Evolutionary conservation across 192 early-diverging fungal genomes (phyloP), one percentile per base, ranked within the genome.

Genomic region (Coemansia umbellata): DNA sequence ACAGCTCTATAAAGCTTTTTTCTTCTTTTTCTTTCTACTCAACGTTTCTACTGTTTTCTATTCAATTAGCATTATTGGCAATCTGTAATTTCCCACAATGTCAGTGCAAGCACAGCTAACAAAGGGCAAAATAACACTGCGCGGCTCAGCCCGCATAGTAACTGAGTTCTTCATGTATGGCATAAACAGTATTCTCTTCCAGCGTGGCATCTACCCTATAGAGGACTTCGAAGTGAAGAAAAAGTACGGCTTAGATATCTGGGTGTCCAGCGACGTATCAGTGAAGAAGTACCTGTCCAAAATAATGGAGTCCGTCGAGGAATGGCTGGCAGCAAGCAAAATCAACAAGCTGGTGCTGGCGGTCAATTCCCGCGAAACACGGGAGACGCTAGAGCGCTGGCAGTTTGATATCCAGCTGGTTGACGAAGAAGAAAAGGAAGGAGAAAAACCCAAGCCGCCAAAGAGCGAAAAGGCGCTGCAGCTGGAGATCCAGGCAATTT

Each of bases 171-270:
- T 95, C 75, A 87, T 87, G 60, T 91, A 84, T 37, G 79, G 85
- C 35, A 78, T 91, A 45, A 91, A 91, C 75, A 90, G 89, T 60
- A 90, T 98, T 23, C 81, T 98, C 22, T 95, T 88, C 60, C 92
- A 94, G 63, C 85, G 95, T 35, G 91, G 85, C 8, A 68, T 98
- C n/a, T 98, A 95, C 63, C 87, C 92, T n/a, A 81, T 87, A 3
- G 90, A 91, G 67, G 91, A 93, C 48, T 98, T 98, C 63, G 84
- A 84, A 39, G 69, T 85, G 65, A 82, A 81, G 36, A 89, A 92
- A 60, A 92, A 90, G 57, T 95, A 92, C 54, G 91, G 91, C 24
- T 79, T 95, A 18, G 87, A 88, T 50, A 81, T 94, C 37, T 78
- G 92, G 27, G 80, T 92, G n/a, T 83, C 88, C 11, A 82, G 77